A percentile compares a stretch with the other conserved stretches of the same genome.
Evolutionary conservation across 2,329 filamentous ascomycete species (phyloP).

Genomic region (Xylaria sp.): DNA sequence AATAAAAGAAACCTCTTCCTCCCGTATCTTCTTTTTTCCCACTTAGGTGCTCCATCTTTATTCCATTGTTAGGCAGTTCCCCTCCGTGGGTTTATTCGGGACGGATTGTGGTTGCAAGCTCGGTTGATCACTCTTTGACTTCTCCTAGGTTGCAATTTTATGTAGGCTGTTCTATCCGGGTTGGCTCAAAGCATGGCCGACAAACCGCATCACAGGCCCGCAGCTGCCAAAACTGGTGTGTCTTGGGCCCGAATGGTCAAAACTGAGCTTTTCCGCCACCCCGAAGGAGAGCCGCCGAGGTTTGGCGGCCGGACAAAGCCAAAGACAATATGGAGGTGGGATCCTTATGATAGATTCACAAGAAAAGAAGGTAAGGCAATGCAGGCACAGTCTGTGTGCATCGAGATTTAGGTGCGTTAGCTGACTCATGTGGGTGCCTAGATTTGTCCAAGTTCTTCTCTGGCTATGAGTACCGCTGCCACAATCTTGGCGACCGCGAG

Average conservation of each 20-base stretch:
- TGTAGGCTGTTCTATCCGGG: background rate
- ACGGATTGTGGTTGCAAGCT: background rate
- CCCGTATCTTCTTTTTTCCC: background rate
- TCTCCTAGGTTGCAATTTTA: background rate
- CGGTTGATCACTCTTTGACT: background rate
- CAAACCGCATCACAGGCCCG: background rate
- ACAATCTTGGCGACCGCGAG: constrained; percentile 25
- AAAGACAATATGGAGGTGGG: constrained; percentile 12
- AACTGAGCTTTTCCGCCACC: constrained; percentile 3
- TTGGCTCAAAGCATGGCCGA: background rate
- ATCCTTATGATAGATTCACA: constrained; percentile 14
- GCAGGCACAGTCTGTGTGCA: background rate
- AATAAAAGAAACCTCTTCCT: background rate
- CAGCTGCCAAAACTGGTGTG: background rate
- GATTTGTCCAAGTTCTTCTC: constrained; percentile 11
- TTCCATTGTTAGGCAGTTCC: background rate
- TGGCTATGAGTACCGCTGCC: background rate
- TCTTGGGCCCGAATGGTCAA: background rate
- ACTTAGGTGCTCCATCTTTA: background rate
- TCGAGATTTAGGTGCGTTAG: background rate
- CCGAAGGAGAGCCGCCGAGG: background rate
- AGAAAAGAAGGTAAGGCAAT: constrained; percentile 2
- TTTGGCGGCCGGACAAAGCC: background rate
- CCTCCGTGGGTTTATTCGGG: background rate
- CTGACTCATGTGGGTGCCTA: background rate